Conservation (phyloP, 2,329 filamentous ascomycete genomes). For the Pseudocercospora pini-densiflorae region DNA sequence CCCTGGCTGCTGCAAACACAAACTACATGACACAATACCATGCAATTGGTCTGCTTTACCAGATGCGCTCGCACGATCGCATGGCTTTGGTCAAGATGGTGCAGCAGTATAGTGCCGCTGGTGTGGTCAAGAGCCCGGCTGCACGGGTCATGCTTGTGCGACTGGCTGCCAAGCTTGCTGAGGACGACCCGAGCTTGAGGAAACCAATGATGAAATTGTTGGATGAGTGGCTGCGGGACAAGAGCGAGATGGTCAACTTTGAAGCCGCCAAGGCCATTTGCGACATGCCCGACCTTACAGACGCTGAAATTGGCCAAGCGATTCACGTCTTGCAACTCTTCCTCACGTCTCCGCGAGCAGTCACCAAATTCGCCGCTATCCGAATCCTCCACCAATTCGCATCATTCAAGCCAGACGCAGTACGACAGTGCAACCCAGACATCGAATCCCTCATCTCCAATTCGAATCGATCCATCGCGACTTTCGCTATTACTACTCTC, state of each 20-base stretch:
- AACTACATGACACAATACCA: constrained; percentile 99
- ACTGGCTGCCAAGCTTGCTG: constrained; percentile 88
- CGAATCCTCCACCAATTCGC: constrained; percentile 96
- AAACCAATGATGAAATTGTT: constrained; percentile 98
- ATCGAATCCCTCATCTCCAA: constrained; percentile 98
- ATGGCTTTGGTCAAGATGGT: constrained; percentile 99
- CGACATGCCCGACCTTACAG: constrained; percentile 89
- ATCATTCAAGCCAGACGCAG: constrained; percentile 91
- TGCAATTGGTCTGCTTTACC: constrained; percentile 94
- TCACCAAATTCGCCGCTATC: constrained; percentile 97
- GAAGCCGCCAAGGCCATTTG: constrained; percentile 98
- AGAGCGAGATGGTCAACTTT: constrained; percentile 99
- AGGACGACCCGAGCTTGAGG: constrained; percentile 85
- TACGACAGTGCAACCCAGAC: constrained; percentile 93
- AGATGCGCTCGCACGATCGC: constrained; percentile 95
- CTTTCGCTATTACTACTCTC: constrained; percentile 96
- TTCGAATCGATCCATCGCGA: constrained; percentile 95
- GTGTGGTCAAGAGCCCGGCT: constrained; percentile 92
- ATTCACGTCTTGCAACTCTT: constrained; percentile 96
- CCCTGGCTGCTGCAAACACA: constrained; percentile 75
- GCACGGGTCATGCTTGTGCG: constrained; percentile 91
- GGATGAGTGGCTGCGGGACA: constrained; percentile 95
- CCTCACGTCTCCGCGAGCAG: constrained; percentile 90
- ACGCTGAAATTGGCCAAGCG: constrained; percentile 87
- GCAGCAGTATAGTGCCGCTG: constrained; percentile 93